phyloP scores from a whole-genome alignment of 225 moss, liverwort and hornwort species.

The Bryoerythrophyllum caledonicum region DNA sequence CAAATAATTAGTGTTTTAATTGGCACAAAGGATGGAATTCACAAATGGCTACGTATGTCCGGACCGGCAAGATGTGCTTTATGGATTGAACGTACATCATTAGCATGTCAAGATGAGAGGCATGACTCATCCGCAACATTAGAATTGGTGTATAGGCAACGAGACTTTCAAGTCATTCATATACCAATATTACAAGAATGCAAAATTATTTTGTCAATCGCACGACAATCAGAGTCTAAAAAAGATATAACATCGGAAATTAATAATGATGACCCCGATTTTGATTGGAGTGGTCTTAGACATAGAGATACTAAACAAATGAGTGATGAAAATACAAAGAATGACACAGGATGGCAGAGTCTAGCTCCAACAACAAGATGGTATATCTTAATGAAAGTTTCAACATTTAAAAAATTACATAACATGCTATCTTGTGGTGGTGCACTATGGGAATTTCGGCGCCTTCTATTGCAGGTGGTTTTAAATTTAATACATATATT shows the following conservation, averaged over 20 bases:
- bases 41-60: slow-evolving; percentile 63
- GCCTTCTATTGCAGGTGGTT: slow-evolving; percentile 45
- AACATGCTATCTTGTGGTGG: slow-evolving; percentile 67
- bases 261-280: not conserved
- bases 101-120: not conserved
- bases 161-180: slow-evolving; percentile 34
- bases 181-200: slow-evolving; percentile 42
- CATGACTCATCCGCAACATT: slow-evolving; percentile 28
- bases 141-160: slow-evolving; percentile 64
- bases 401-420: slow-evolving; percentile 41
- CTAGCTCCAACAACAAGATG: slow-evolving; percentile 7
- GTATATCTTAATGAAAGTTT: slow-evolving; percentile 39
- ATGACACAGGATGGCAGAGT: not conserved
- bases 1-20: slow-evolving; percentile 47
- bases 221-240: not conserved
- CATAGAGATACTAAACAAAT: not conserved
- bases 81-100: slow-evolving; percentile 41
- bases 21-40: slow-evolving; percentile 57
- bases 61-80: slow-evolving; percentile 64
- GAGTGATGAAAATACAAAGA: not conserved
- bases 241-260: not conserved
- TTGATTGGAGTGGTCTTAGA: slow-evolving; percentile 23
- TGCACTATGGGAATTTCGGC: slow-evolving; percentile 62
- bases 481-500: no score
- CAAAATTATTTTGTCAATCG: slow-evolving; percentile 25